Conservation (phyloP, 768 basidiomycete genomes). For the Hygrocybe punicea region DNA sequence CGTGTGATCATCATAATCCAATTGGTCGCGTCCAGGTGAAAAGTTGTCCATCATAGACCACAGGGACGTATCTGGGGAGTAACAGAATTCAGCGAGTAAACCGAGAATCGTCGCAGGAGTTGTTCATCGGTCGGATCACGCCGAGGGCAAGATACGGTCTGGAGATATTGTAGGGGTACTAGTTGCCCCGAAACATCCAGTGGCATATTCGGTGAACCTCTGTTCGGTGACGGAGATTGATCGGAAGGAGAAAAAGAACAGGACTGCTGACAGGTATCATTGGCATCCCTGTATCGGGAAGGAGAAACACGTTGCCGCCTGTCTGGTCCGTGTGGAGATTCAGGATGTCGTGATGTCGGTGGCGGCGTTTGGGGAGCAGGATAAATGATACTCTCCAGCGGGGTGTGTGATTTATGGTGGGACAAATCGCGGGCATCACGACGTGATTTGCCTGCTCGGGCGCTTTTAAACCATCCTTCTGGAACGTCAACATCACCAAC, state of each 20-base stretch:
- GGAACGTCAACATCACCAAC: slow-evolving; percentile 67
- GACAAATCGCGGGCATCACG: slow-evolving; percentile 42
- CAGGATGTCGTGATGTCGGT: background rate
- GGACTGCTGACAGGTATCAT: background rate
- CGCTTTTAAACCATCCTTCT: slow-evolving; percentile 75
- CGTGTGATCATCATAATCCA: background rate
- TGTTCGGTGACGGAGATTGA: slow-evolving; percentile 36
- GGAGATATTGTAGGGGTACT: slow-evolving; percentile 63
- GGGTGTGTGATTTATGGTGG: background rate
- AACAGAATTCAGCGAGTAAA: background rate
- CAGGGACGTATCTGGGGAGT: background rate
- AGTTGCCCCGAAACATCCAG: slow-evolving; percentile 35
- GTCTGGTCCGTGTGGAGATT: background rate
- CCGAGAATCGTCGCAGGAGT: slow-evolving; percentile 51
- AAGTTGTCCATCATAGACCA: background rate
- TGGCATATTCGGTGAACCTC: slow-evolving; percentile 28
- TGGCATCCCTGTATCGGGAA: background rate
- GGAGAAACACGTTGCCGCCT: background rate
- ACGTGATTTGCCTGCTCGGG: slow-evolving; percentile 62
- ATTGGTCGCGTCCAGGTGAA: background rate
- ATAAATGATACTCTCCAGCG: background rate
- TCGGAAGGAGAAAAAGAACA: slow-evolving; percentile 15
- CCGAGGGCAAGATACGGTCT: slow-evolving; percentile 49
- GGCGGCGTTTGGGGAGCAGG: background rate
- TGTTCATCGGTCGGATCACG: slow-evolving; percentile 66